Conservation (phyloP, 495 filamentous ascomycete species). For the Neurospora tetrasperma region DNA sequence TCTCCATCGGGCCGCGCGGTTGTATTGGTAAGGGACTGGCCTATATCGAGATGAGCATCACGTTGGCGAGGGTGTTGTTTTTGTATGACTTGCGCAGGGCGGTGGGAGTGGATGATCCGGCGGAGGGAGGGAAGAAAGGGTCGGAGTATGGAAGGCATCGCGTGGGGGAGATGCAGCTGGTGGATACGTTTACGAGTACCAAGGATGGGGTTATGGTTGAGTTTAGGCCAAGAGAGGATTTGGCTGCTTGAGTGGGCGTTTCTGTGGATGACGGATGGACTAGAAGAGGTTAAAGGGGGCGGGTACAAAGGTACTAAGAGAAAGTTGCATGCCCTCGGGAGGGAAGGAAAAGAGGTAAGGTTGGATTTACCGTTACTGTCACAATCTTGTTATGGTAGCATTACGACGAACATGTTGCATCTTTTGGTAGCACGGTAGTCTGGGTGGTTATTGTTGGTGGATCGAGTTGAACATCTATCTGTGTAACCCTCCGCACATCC, state of each 20-base stretch:
- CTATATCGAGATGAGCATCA: constrained; percentile 41
- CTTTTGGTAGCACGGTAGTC: background rate
- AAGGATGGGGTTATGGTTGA: constrained; percentile 49
- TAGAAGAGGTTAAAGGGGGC: background rate
- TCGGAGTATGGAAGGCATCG: constrained; percentile 38
- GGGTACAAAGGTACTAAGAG: too few relatives aligned
- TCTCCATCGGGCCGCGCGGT: constrained; percentile 43
- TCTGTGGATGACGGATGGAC: too few relatives aligned
- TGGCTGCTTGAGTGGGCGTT: background rate
- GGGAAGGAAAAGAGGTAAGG: background rate
- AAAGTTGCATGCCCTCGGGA: too few relatives aligned
- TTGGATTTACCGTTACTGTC: background rate
- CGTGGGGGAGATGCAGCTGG: constrained; percentile 41
- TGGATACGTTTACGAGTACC: constrained; percentile 47
- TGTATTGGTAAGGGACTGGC: constrained; percentile 53
- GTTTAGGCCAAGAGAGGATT: constrained; percentile 32
- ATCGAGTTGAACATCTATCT: background rate
- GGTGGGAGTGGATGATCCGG: constrained; percentile 29
- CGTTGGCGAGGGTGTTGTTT: constrained; percentile 37
- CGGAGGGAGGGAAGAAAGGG: constrained; percentile 27
- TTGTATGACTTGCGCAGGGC: constrained; percentile 38
- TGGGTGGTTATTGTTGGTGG: background rate
- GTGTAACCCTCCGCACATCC: too few relatives aligned
- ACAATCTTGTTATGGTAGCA: background rate
- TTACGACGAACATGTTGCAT: background rate